Base-by-base conservation (phyloP, 805 yeast genomes). In the Myxozyma melibiosi region DNA sequence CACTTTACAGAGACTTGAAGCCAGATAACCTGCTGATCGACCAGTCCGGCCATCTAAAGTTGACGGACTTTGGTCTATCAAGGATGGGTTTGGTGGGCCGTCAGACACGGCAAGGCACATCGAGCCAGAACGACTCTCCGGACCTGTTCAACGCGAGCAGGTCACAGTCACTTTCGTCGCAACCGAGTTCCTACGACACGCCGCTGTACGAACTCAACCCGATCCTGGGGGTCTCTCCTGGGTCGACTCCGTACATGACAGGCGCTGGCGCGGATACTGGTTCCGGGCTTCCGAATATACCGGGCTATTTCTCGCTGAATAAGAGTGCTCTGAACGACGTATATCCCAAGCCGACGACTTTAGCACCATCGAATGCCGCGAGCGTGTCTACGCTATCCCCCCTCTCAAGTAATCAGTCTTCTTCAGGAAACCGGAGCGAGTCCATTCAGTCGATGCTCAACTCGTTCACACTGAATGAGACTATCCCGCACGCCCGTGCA, bases 21-120 rank as follows among this genome's bases (percentile, higher is more conserved):
- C 99, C 99, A 0, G 99, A 94, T 68, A 94, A 94, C 66, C 71
- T 94, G 34, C 76, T 94, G 62, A 90, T 94, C 63, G 98, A 91
- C 69, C 76, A 82, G 52, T 75, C 76, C 34, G 99, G 99, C 0
- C 99, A 94, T 73, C 71, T 94, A 60, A 94, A 94, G 71, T 74
- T 95, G 59, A 91, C 97, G 0, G 99, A 94, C 73, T 94, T 94
- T 76, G 99, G 99, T 0, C 78, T 94, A 42, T 88, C 96, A 7
- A 78, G 96, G 68, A 84, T 90, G 78, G 97, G 97, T 30, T 80
- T 91, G 42, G 81, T 90, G 35, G 86, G 90, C 38, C 83, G 97
- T 71, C 96, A 90, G 28, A 61, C 63, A 1, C 37, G 59, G 24
- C 53, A 53, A 16, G 47, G 46, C 18, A 51, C 44, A 20, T 28